These are phyloP conservation scores for Oryza glaberrima DNA, from an alignment of 176 grass and related monocot genomes.

Conservation along the genomic window DNA sequence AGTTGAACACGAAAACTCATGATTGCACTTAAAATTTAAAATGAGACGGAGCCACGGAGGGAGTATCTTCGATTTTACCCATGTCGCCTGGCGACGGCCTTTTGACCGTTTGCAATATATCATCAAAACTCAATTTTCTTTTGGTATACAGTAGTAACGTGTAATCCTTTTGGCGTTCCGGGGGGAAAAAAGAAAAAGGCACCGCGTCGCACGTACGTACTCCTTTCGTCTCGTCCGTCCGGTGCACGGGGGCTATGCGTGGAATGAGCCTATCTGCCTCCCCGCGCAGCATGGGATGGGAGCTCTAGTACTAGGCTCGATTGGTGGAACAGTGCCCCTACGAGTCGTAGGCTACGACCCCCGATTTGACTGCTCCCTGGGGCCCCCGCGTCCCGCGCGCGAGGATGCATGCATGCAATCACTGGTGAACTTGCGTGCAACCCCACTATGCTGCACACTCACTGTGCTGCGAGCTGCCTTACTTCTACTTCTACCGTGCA, in stretches of 20 bases:
- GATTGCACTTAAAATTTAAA: no score
- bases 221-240: background rate
- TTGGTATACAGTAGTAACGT: no score
- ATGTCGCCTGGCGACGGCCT: no score
- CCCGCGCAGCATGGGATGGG: background rate
- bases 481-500: background rate
- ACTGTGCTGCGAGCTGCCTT: background rate
- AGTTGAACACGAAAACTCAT: no score
- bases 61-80: no score
- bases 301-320: background rate
- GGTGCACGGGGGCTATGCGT: constrained; percentile 16
- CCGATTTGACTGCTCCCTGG: background rate
- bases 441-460: constrained; percentile 18
- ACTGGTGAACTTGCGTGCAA: constrained; percentile 9
- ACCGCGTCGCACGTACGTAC: background rate
- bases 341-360: background rate
- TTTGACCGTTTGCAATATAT: no score
- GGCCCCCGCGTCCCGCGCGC: background rate
- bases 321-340: constrained; percentile 17
- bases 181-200: no score
- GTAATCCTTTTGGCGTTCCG: no score
- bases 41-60: no score
- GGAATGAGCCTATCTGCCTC: constrained; percentile 17
- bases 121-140: no score
- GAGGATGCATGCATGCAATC: background rate